Base-by-base conservation (phyloP, 2,329 filamentous ascomycete species). In the Aureobasidium sp. region DNA sequence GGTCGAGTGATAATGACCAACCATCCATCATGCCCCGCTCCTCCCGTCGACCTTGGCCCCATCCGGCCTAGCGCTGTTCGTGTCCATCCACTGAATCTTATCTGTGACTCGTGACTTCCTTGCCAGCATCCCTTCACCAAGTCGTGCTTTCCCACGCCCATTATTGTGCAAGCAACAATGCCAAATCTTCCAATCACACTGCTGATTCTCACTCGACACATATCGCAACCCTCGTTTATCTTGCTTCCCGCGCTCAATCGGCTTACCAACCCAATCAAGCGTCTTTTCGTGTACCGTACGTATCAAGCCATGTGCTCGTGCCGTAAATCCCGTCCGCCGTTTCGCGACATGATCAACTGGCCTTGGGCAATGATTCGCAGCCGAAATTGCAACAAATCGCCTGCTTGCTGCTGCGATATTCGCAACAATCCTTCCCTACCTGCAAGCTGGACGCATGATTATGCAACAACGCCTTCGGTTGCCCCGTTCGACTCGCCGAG, bases 1-100 rank as follows among this genome's bases (percentile, higher is more conserved):
- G 45, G 45, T 49, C 45, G 24, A 39, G 45, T 39, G 45, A 39
- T 49, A n/a, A 38, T 49, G 32, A 29, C 21, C 34, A 38, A 49
- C 24, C 44, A 32, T 30, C n/a, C 42, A 47, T 29, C 29, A 30
- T 38, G 34, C 45, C 34, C 44, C 45, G 32, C 45, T 34, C 34
- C 34, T 49, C 29, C 29, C 32, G 22, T 22, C 29, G 34, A 8
- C 30, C n/a, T n/a, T n/a, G n/a, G n/a, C n/a, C n/a, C n/a, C n/a
- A n/a, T n/a, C n/a, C n/a, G n/a, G n/a, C n/a, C n/a, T n/a, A n/a
- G n/a, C n/a, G n/a, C n/a, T n/a, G n/a, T n/a, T n/a, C n/a, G n/a
- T n/a, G n/a, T n/a, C n/a, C n/a, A n/a, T n/a, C n/a, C n/a, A n/a
- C n/a, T n/a, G n/a, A n/a, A n/a, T n/a, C n/a, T n/a, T n/a, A n/a